phyloP scores from a whole-genome alignment of 2,329 filamentous ascomycete genomes.

The Teratosphaeria epicoccoides region DNA sequence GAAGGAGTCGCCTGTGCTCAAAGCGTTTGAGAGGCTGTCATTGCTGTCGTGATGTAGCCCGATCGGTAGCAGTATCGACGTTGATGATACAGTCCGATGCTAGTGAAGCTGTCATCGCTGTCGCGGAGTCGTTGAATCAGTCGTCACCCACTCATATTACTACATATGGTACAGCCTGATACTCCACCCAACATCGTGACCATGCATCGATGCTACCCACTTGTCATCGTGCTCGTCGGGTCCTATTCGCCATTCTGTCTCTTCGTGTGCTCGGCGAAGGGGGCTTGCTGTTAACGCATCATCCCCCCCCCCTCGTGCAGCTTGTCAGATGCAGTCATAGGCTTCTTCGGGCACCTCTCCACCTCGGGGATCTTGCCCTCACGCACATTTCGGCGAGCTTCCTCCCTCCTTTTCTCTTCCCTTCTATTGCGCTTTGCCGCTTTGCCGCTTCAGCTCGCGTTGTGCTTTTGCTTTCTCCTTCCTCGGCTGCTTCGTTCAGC shows the following conservation, averaged over 20 bases:
- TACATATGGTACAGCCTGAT: not conserved
- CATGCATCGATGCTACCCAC: too few relatives aligned
- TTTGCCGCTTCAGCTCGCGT: not conserved
- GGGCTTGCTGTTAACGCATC: not conserved
- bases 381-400: not conserved
- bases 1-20: slow-evolving; percentile 43
- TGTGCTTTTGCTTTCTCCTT: not conserved
- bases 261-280: not conserved
- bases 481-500: not conserved
- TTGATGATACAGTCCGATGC: too few relatives aligned
- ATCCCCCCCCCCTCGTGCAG: not conserved
- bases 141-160: not conserved
- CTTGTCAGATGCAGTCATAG: not conserved
- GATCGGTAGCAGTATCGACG: too few relatives aligned
- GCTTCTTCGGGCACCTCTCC: not conserved
- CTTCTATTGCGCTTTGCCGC: not conserved
- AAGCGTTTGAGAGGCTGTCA: slow-evolving; percentile 37
- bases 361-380: not conserved
- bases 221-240: not conserved
- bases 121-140: not conserved
- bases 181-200: not conserved
- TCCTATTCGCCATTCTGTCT: not conserved
- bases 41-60: slow-evolving; percentile 18
- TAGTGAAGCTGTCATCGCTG: too few relatives aligned
- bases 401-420: not conserved